Percentiles rank a stretch among this genome's conserved stretches.
Evolutionary conservation across 441 rosid genomes (phyloP).

Genomic region (Erodium texanum): DNA sequence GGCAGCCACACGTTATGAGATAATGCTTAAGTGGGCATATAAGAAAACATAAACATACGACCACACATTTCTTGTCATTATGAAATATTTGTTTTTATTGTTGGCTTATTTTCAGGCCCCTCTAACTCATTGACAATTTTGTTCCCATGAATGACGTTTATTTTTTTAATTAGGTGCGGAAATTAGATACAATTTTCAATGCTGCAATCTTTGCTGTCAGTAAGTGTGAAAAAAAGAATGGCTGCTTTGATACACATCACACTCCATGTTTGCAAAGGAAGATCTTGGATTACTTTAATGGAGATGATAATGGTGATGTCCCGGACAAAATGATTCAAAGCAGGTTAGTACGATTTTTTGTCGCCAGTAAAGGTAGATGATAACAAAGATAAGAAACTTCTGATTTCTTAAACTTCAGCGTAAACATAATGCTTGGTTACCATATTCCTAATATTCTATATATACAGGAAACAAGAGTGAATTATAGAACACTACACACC

Average conservation of each 20-base stretch:
- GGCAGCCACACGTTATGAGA: background rate
- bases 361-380: slow-evolving; percentile 5
- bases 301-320: slow-evolving; percentile 21
- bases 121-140: slow-evolving; percentile 9
- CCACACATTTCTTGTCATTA: background rate
- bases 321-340: slow-evolving; percentile 32
- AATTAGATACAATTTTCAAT: slow-evolving; percentile 43
- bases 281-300: slow-evolving; percentile 49
- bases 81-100: background rate
- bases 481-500: background rate
- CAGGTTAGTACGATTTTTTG: slow-evolving; percentile 33
- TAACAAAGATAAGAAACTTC: slow-evolving; percentile 10
- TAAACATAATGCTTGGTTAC: background rate
- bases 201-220: slow-evolving; percentile 38
- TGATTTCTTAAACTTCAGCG: background rate
- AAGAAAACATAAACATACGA: background rate
- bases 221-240: slow-evolving; percentile 35
- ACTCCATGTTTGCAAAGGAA: slow-evolving; percentile 46
- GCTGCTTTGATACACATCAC: slow-evolving; percentile 39
- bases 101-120: slow-evolving; percentile 5
- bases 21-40: background rate
- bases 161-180: slow-evolving; percentile 31
- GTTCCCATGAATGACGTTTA: slow-evolving; percentile 6
- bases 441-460: background rate
- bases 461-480: background rate